phyloP scores from a whole-genome alignment of 1,284 basidiomycete species.

The Cutaneotrichosporon sp. region DNA sequence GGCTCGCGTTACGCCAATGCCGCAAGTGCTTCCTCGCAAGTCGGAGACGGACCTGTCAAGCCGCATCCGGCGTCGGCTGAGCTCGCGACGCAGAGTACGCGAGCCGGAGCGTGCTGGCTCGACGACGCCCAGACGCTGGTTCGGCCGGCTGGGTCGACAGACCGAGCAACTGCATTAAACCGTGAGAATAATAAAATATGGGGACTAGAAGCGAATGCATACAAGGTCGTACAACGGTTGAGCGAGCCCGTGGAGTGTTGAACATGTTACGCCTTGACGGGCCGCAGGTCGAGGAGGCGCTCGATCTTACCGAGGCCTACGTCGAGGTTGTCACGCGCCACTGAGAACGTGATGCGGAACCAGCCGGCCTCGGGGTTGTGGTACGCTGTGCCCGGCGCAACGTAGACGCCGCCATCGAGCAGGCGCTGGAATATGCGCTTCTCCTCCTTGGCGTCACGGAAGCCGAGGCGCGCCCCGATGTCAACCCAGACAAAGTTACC shows the following conservation, averaged over 20 bases:
- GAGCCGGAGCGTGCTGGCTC: background rate
- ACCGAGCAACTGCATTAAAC: background rate
- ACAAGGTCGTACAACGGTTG: background rate
- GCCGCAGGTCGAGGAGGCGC: conserved; percentile 22
- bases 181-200: background rate
- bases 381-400: conserved; percentile 47
- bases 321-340: conserved; percentile 42
- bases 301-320: conserved; percentile 44
- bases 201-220: background rate
- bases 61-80: background rate
- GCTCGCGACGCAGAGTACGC: background rate
- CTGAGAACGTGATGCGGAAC: conserved; percentile 48
- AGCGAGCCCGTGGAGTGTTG: background rate
- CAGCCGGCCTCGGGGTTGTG: conserved; percentile 43
- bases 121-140: background rate
- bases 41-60: background rate
- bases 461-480: conserved; percentile 40
- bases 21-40: background rate
- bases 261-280: background rate
- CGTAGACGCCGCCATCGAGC: conserved; percentile 50
- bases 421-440: conserved; percentile 49
- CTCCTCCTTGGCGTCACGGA: conserved; percentile 39
- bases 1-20: background rate
- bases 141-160: background rate
- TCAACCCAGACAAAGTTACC: conserved; percentile 52